A percentile compares a stretch with the other conserved stretches of the same genome.
Evolutionary conservation across 169 alveolate genomes (phyloP).

Genomic region (Condylostoma magnum): DNA sequence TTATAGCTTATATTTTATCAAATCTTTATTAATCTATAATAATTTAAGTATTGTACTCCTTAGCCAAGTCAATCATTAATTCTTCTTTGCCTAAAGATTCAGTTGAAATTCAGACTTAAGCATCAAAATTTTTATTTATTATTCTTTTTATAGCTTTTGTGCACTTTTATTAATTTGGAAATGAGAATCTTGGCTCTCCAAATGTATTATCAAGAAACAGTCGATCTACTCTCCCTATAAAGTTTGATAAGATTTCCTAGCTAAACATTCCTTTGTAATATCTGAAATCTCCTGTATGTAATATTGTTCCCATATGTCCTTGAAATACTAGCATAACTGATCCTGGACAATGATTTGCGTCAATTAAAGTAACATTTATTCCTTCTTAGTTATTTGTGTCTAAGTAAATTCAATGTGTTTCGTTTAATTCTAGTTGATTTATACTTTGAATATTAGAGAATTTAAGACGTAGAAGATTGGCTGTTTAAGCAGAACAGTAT

Average conservation of each 20-base stretch:
- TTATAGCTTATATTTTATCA: constrained; percentile 43
- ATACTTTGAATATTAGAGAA: constrained; percentile 38
- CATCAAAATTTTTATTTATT: constrained; percentile 43
- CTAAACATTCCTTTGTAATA: constrained; percentile 50
- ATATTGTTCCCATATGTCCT: constrained; percentile 73
- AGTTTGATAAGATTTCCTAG: constrained; percentile 40
- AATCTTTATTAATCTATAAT: constrained; percentile 57
- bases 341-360: constrained; percentile 75
- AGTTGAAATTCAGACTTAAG: constrained; percentile 47
- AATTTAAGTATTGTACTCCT: constrained; percentile 52
- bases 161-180: constrained; percentile 59
- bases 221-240: constrained; percentile 50
- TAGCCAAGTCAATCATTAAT: constrained; percentile 45
- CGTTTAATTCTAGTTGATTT: constrained; percentile 22
- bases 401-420: constrained; percentile 26
- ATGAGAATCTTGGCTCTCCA: constrained; percentile 59
- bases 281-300: constrained; percentile 79
- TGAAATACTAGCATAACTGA: constrained; percentile 64
- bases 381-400: constrained; percentile 18
- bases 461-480: constrained; percentile 26
- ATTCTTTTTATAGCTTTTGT: constrained; percentile 38
- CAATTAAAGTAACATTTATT: constrained; percentile 41
- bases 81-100: constrained; percentile 70
- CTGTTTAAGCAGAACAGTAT: constrained; percentile 39
- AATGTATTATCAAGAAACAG: constrained; percentile 72